Base-by-base conservation (phyloP, 2,329 filamentous ascomycete genomes). In the Cryphonectria japonica region DNA sequence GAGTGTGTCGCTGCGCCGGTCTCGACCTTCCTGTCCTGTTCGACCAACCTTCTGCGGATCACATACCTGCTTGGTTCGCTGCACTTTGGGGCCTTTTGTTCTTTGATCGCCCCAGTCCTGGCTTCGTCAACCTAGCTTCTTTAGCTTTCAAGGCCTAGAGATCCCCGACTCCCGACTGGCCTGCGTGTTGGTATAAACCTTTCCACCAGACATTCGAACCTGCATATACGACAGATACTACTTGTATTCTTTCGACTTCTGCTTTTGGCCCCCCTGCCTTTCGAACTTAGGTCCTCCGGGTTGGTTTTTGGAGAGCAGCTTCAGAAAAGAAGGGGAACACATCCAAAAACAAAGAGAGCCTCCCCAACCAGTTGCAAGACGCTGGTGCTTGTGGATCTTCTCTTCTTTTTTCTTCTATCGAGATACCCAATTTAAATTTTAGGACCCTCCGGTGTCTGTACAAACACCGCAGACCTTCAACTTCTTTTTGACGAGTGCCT, bases 401-500 rank as follows among this genome's bases (percentile, higher is more conserved):
- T 26, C 66, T 50, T 65, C 52, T 65, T n/a, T 32, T 16, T 67
- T 68, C 72, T 59, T 43, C 62, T 26, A 66, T 73, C 54, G 68
- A 73, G 71, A 72, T 73, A 73, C 71, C 73, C 72, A 69, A 62
- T 70, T 66, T 68, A 61, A 69, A 59, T 73, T 69, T 46, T 39
- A 71, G 69, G 39, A 71, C 62, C 66, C 62, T 46, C 68, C 65
- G 52, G 73, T 73, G 66, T 74, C 75, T 76, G 52, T 75, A 73
- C 75, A 75, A 75, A 75, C 77, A 22, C 59, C 59, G 74, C 76
- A 39, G 39, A 75, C 74, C 71, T 70, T 74, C 73, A 71, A 72
- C 71, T 74, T 73, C 71, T 74, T 73, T 73, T 75, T 50, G 57
- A 76, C 78, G 79, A 83, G 85, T 88, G 86, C 85, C 86, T 84